These are phyloP conservation scores for Fagopyrum tataricum DNA, from an alignment of 148 eudicot genomes.

Conservation along the genomic window DNA sequence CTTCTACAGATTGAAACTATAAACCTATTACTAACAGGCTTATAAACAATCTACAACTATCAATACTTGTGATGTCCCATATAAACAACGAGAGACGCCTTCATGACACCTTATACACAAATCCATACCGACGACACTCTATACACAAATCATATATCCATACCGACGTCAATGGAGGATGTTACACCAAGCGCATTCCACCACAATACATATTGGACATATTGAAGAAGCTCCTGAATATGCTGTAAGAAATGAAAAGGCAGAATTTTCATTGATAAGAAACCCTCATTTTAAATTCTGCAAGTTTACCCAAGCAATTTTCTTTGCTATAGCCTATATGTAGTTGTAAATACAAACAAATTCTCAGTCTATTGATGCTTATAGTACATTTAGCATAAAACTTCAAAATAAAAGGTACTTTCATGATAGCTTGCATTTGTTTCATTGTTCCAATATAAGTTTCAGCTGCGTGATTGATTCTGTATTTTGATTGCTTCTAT, in stretches of 20 bases:
- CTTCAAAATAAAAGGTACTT: constrained; percentile 26
- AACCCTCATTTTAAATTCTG: not conserved
- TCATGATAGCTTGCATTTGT: constrained; percentile 30
- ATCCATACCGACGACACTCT: too few relatives aligned
- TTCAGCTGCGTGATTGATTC: not conserved
- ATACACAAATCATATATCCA: constrained; percentile 14
- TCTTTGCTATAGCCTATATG: too few relatives aligned
- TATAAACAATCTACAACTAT: not conserved
- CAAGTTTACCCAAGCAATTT: not conserved
- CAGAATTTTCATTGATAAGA: not conserved
- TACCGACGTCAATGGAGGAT: constrained; percentile 98
- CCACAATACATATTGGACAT: constrained; percentile 79
- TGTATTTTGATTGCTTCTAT: not conserved
- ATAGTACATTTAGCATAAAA: not conserved
- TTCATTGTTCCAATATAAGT: not conserved
- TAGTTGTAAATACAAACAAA: not conserved
- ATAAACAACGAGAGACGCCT: not conserved
- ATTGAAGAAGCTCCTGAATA: constrained; percentile 55
- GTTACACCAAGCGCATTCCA: constrained; percentile 98
- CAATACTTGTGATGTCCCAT: not conserved
- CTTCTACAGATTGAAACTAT: not conserved
- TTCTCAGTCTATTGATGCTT: not conserved
- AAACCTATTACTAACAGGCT: not conserved
- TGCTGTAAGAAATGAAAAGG: constrained; percentile 49
- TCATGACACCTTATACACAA: too few relatives aligned